phyloP scores from a whole-genome alignment of 345 rosid species.

The Eucalyptus rudis region DNA sequence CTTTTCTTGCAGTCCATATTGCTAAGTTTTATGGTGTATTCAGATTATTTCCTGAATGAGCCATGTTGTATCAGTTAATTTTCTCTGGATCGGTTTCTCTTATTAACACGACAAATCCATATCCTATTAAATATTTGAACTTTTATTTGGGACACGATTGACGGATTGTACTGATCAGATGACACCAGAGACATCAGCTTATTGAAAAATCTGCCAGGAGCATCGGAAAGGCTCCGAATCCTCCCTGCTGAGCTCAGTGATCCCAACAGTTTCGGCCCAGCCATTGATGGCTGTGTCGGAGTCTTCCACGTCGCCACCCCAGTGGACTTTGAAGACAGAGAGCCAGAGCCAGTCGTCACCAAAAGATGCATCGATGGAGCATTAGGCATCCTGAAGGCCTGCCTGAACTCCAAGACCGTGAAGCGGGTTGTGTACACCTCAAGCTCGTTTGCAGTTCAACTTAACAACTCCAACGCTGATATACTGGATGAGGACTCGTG shows the following conservation, averaged over 20 bases:
- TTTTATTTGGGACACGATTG: not conserved
- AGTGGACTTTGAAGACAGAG: not conserved
- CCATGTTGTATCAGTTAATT: not conserved
- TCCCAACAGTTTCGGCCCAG: conserved; percentile 4
- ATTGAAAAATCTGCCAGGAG: not conserved
- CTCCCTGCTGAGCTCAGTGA: conserved; percentile 3
- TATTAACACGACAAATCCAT: not conserved
- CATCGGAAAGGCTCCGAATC: conserved; percentile 10
- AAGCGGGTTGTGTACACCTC: conserved; percentile 59
- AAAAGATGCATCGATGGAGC: conserved; percentile 35
- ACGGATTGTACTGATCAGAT: not conserved
- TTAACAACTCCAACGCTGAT: not conserved
- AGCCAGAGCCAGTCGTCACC: conserved; percentile 30
- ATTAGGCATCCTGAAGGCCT: conserved; percentile 34
- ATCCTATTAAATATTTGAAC: not conserved
- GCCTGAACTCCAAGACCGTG: conserved; percentile 38
- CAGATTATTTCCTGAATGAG: not conserved
- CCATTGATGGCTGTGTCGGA: conserved; percentile 10
- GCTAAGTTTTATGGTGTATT: not conserved
- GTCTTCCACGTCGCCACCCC: conserved; percentile 11
- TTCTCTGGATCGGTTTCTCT: not conserved
- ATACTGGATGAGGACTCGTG: conserved; percentile 17
- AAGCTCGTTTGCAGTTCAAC: not conserved
- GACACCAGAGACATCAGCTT: not conserved
- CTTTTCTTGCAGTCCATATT: not conserved